phyloP scores from a whole-genome alignment of 2,329 filamentous ascomycete species.

The Claviceps fusiformis region DNA sequence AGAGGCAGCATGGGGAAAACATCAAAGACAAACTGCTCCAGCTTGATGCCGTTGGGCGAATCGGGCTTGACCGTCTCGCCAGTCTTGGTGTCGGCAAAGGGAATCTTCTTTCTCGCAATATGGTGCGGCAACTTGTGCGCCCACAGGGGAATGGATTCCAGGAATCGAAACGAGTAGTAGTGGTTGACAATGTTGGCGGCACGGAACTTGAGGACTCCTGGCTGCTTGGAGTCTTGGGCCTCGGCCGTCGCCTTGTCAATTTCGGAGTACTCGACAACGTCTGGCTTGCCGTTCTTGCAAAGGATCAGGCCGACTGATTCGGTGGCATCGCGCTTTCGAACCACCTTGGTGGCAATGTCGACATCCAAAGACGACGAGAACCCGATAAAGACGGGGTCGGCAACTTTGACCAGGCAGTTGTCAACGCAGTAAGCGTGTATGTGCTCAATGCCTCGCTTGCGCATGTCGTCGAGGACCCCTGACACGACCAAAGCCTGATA shows the following conservation, averaged over 20 bases:
- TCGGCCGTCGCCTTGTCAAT: slow-evolving; percentile 83
- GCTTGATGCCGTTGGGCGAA: slow-evolving; percentile 95
- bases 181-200: slow-evolving; percentile 99
- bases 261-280: slow-evolving; percentile 97
- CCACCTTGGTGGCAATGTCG: slow-evolving; percentile 97
- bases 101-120: slow-evolving; percentile 97
- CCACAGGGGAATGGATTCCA: slow-evolving; percentile 82
- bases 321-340: slow-evolving; percentile 91
- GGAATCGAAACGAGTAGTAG: slow-evolving; percentile 93
- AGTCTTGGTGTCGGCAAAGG: slow-evolving; percentile 60
- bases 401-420: slow-evolving; percentile 98
- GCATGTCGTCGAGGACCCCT: slow-evolving; percentile 76
- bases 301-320: slow-evolving; percentile 93
- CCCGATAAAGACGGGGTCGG: slow-evolving; percentile 88
- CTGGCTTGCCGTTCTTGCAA: slow-evolving; percentile 87
- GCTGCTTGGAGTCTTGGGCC: slow-evolving; percentile 70
- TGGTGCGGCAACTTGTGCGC: slow-evolving; percentile 81
- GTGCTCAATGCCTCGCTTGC: slow-evolving; percentile 78
- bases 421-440: slow-evolving; percentile 97
- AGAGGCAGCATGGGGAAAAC: slow-evolving; percentile 84
- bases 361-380: slow-evolving; percentile 80
- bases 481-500: slow-evolving; percentile 80
- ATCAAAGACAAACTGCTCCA: slow-evolving; percentile 98
- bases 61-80: slow-evolving; percentile 79
- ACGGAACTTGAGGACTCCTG: slow-evolving; percentile 79